Evolutionary conservation across 805 yeast genomes (phyloP).

Genomic region (Zygoascus bituminiphila): DNA sequence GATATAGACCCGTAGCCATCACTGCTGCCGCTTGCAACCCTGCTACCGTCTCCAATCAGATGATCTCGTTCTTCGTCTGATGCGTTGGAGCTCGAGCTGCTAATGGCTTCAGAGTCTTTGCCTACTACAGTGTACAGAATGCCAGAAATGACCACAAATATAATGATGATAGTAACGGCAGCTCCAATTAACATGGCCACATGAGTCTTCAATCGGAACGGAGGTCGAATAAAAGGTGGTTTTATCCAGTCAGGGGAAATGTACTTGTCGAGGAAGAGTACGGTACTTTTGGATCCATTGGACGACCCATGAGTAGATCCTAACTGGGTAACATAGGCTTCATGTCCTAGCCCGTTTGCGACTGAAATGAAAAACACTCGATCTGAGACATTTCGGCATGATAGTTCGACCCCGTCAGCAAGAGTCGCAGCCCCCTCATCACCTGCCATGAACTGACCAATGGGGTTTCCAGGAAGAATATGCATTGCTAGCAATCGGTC

Average conservation of each 20-base stretch:
- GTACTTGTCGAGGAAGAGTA: conserved; percentile 27
- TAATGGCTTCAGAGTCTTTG: neutral
- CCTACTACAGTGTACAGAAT: conserved; percentile 12
- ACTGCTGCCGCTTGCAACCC: neutral
- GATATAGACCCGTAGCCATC: neutral
- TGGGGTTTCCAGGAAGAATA: conserved; percentile 51
- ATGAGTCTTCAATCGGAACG: conserved; percentile 24
- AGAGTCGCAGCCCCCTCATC: conserved; percentile 19
- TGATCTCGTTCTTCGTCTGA: conserved; percentile 9
- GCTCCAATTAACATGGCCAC: conserved; percentile 27
- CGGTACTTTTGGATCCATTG: conserved; percentile 20
- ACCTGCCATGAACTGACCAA: conserved; percentile 17
- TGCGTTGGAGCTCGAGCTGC: neutral
- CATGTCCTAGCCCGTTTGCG: conserved; percentile 17
- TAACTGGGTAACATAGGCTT: conserved; percentile 15
- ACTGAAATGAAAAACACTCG: conserved; percentile 21
- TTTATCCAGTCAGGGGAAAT: conserved; percentile 29
- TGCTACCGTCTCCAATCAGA: conserved; percentile 6
- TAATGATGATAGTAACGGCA: conserved; percentile 21
- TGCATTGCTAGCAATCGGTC: conserved; percentile 58
- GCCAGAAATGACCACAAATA: conserved; percentile 10
- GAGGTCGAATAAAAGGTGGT: conserved; percentile 18
- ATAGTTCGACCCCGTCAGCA: conserved; percentile 15
- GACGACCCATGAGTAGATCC: conserved; percentile 19
- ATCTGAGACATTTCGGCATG: conserved; percentile 18